Evolutionary conservation across 331 rosid species (phyloP), one percentile per base, ranked within the genome.

Genomic region (Pyracantha coccinea): DNA sequence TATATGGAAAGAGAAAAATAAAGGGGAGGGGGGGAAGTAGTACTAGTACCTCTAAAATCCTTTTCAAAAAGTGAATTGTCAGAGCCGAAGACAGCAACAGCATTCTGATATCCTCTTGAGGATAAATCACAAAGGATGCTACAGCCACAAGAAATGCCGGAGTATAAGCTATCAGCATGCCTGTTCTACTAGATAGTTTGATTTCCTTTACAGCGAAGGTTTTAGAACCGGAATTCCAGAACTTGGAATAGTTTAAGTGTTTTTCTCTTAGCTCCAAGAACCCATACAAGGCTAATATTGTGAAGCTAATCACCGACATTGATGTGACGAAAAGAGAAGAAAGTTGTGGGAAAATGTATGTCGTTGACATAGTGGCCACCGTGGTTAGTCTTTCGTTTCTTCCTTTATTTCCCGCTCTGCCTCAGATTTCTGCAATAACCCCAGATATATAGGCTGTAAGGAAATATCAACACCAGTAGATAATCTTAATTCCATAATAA

Each of bases 31-130:
- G 33, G 15, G 47, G 47, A 11, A 41, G 47, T 11, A 41, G 47
- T 38, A 47, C 20, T 8, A 14, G 65, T 80, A 90, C 96, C 95
- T 92, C 96, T 28, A 84, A 41, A 7, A 86, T n/a, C 77, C 96
- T 84, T 79, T 90, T 92, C 82, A 85, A 78, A 91, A 89, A 92
- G 63, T 92, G 98, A 15, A 89, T 7, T 16, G 94, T 81, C 0
- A 90, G 73, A 38, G 88, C 85, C 38, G 78, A 82, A 44, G 74
- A 82, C 72, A 92, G 74, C 61, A 86, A 4, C 0, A 73, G 45
- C 53, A 79, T 59, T 77, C 98, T 82, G 23, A 86, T 3, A 65
- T 71, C 60, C 11, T 74, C 72, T 1, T 66, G 78, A 7, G 90
- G 88, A 23, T 78, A 80, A n/a, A 84, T 12, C 69, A 68, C 72